A percentile compares a stretch with the other conserved stretches of the same genome.
phyloP scores from a whole-genome alignment of 2,329 filamentous ascomycete species.

The Nigrospora oryzae region DNA sequence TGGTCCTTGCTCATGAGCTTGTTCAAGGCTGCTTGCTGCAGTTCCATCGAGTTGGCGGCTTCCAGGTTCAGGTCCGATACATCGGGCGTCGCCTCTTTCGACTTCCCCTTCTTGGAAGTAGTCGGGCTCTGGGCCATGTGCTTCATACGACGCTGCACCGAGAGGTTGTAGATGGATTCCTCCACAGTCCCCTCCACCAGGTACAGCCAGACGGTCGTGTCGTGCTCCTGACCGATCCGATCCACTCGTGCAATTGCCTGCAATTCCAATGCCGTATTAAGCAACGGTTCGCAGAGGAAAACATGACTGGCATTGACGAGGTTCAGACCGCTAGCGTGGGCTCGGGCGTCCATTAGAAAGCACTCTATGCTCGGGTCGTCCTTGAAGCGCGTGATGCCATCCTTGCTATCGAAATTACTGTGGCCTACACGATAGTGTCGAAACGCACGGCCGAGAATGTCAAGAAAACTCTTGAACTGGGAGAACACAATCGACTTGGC shows the following conservation, averaged over 20 bases:
- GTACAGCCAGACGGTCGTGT: conserved; percentile 94
- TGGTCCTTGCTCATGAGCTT: conserved; percentile 63
- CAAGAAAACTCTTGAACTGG: conserved; percentile 60
- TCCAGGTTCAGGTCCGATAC: conserved; percentile 60
- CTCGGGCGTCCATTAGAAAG: conserved; percentile 82
- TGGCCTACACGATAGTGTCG: conserved; percentile 63
- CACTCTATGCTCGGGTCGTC: conserved; percentile 66
- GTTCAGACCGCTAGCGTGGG: conserved; percentile 82
- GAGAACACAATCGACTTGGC: conserved; percentile 93
- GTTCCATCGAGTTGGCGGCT: conserved; percentile 73
- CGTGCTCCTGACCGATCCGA: conserved; percentile 79
- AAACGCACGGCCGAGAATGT: conserved; percentile 65
- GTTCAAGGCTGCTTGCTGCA: conserved; percentile 64
- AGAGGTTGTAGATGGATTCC: conserved; percentile 83
- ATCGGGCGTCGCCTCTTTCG: conserved; percentile 31
- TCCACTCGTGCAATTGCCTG: conserved; percentile 94
- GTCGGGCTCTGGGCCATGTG: conserved; percentile 47
- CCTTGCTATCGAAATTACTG: conserved; percentile 57
- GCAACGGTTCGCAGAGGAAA: conserved; percentile 85
- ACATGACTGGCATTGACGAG: conserved; percentile 90
- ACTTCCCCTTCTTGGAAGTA: conserved; percentile 19
- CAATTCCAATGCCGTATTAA: conserved; percentile 88
- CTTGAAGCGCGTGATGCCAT: conserved; percentile 70
- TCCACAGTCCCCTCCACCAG: conserved; percentile 87
- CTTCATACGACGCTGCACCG: conserved; percentile 66